These are phyloP conservation scores for Pelargonium cotyledonis DNA, from an alignment of 441 rosid species.

Conservation along the genomic window DNA sequence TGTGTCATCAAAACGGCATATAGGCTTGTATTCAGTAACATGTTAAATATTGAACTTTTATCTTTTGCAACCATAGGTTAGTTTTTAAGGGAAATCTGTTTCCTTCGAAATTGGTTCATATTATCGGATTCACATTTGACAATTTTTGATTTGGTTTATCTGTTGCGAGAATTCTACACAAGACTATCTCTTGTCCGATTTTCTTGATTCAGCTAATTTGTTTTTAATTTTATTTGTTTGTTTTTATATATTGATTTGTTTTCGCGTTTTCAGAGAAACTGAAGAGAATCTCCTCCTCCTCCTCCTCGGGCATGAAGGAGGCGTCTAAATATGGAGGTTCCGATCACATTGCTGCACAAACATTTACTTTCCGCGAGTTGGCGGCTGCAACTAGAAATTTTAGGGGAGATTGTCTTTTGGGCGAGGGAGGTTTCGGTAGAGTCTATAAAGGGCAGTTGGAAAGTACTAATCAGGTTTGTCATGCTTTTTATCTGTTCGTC, in stretches of 20 bases:
- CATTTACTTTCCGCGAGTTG: conserved; percentile 48
- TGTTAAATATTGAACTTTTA: no score
- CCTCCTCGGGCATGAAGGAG: conserved; percentile 23
- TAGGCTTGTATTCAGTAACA: no score
- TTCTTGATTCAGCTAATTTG: no score
- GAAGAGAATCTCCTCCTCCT: conserved; percentile 23
- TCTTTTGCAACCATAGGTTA: no score
- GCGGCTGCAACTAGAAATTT: conserved; percentile 55
- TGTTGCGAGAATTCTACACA: not conserved
- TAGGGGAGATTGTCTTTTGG: conserved; percentile 53
- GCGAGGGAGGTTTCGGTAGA: conserved; percentile 68
- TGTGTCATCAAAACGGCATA: no score
- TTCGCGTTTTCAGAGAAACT: conserved; percentile 38
- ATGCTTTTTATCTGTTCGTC: conserved; percentile 2
- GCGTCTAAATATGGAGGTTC: conserved; percentile 36
- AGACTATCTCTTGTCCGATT: not conserved
- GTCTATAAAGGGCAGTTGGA: conserved; percentile 59
- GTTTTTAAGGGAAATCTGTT: no score
- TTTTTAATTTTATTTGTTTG: no score
- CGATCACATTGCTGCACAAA: conserved; percentile 44
- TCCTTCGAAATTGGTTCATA: no score
- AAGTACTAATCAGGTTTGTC: conserved; percentile 38
- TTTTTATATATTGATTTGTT: not conserved
- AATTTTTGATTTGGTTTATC: no score
- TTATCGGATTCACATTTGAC: no score